Conservation (phyloP, 2,329 filamentous ascomycete species). For the Ophiocordyceps polyrhachis-furcata region DNA sequence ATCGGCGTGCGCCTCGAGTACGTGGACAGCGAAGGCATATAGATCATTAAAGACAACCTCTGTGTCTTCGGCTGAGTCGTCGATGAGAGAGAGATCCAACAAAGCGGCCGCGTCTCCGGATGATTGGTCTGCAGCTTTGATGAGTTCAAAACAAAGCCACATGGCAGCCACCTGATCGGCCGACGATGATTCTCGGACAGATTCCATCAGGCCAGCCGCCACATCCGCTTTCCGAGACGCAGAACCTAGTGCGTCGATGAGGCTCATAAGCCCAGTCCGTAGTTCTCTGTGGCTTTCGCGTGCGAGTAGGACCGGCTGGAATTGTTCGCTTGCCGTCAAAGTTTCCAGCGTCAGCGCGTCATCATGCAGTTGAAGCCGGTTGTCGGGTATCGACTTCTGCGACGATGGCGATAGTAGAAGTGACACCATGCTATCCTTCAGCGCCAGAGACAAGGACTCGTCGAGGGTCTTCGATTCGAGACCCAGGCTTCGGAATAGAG, state of each 20-base stretch:
- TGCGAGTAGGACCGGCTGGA: constrained; percentile 41
- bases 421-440: constrained; percentile 55
- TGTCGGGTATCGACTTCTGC: constrained; percentile 5
- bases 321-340: constrained; percentile 15
- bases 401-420: constrained; percentile 11
- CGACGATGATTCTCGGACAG: constrained; percentile 37
- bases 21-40: constrained; percentile 46
- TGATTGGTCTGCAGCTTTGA: constrained; percentile 36
- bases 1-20: constrained; percentile 37
- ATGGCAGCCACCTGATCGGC: constrained; percentile 49
- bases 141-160: constrained; percentile 61
- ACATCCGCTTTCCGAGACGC: constrained; percentile 42
- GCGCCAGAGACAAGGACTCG: constrained; percentile 43
- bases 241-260: constrained; percentile 36
- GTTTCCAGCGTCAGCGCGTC: constrained; percentile 4
- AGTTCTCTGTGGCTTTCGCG: constrained; percentile 49
- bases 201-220: constrained; percentile 45
- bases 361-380: constrained; percentile 12
- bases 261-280: constrained; percentile 33
- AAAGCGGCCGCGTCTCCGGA: constrained; percentile 45
- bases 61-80: constrained; percentile 19
- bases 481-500: constrained; percentile 42
- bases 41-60: constrained; percentile 41
- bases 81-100: constrained; percentile 31
- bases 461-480: constrained; percentile 49